Conservation (phyloP, 768 basidiomycete species). For the Mrakia blollopis region DNA sequence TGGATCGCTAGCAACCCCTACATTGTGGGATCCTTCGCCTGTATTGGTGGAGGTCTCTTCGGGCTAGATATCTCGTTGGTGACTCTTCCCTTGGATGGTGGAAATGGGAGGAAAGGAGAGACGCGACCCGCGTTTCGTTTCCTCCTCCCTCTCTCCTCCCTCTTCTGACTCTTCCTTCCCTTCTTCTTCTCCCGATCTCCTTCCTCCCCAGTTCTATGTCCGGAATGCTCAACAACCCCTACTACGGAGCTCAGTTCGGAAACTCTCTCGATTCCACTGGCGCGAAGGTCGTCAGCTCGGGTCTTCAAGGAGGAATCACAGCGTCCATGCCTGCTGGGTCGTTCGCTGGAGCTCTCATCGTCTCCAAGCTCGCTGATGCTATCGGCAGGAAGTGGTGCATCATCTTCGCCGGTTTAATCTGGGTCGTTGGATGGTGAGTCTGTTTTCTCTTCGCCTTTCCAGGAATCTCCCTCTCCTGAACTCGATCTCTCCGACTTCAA, state of each 20-base stretch:
- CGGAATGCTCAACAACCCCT: conserved; percentile 3
- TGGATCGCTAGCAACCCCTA: neutral
- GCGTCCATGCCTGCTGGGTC: conserved; percentile 72
- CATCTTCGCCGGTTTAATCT: conserved; percentile 62
- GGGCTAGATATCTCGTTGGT: conserved; percentile 8
- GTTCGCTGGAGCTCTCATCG: conserved; percentile 47
- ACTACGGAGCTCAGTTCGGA: conserved; percentile 9
- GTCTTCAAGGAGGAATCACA: conserved; percentile 47
- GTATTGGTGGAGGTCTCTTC: conserved; percentile 8
- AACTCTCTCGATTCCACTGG: neutral
- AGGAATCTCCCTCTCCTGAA: neutral
- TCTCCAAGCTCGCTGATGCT: conserved; percentile 43
- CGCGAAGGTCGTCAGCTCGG: neutral
- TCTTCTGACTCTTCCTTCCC: neutral
- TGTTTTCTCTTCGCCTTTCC: neutral
- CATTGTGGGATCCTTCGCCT: conserved; percentile 12
- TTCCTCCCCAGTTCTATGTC: neutral
- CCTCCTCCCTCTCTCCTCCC: too few relatives aligned
- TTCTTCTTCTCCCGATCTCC: neutral
- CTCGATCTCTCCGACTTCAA: neutral
- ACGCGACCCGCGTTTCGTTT: too few relatives aligned
- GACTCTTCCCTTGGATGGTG: neutral
- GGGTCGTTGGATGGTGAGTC: conserved; percentile 57
- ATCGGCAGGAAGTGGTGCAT: conserved; percentile 47
- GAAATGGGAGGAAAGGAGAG: neutral